Conservation (phyloP, 176 grass and related monocot species). For the Tuctoria greenei region DNA sequence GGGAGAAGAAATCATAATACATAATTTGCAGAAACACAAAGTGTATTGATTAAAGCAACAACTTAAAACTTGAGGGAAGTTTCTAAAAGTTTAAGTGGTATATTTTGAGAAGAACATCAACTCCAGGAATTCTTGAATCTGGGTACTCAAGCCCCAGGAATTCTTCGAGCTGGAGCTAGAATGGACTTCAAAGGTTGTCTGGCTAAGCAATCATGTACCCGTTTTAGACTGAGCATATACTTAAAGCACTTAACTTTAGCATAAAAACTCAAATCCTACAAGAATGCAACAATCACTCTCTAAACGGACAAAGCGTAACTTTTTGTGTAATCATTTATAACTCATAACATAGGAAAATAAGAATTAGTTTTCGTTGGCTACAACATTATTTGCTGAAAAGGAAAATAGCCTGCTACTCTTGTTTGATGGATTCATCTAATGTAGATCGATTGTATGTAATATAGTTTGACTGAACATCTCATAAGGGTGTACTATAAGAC, state of each 20-base stretch:
- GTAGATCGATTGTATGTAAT: too few species aligned
- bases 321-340: too few species aligned
- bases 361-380: too few species aligned
- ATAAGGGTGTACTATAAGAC: too few species aligned
- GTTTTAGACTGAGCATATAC: not conserved
- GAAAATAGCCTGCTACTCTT: too few species aligned
- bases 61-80: slow-evolving; percentile 10
- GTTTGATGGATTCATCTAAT: not conserved
- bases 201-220: not conserved
- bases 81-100: not conserved
- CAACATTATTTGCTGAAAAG: not conserved
- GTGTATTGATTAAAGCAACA: not conserved
- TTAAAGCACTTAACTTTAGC: not conserved
- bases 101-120: not conserved
- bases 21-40: slow-evolving; percentile 5
- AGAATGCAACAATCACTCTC: not conserved
- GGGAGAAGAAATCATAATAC: not conserved
- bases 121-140: too few species aligned
- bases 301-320: not conserved
- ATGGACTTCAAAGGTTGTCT: not conserved
- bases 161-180: not conserved
- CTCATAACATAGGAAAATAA: too few species aligned
- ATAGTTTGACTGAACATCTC: too few species aligned
- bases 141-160: too few species aligned
- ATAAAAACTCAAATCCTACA: not conserved